A percentile compares a stretch with the other conserved stretches of the same genome.
Conservation (phyloP, 331 rosid species). For the Quercus phellos region DNA sequence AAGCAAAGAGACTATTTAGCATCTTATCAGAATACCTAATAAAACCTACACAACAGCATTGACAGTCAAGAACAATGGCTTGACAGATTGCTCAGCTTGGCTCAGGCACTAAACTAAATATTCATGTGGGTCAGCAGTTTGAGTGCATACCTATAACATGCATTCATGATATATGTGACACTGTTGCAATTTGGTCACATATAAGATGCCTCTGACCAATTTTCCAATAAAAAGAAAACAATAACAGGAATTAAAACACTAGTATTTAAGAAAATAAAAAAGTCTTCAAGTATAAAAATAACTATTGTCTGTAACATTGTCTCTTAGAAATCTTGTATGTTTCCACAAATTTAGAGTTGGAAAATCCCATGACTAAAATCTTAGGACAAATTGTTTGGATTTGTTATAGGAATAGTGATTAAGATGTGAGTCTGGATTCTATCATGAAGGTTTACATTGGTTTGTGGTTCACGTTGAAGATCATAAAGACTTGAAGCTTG, state of each 20-base stretch:
- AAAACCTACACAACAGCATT: background rate
- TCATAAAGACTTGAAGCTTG: no score
- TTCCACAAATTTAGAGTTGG: no score
- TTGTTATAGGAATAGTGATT: no score
- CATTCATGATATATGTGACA: background rate
- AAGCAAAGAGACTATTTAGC: background rate
- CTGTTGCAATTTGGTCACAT: background rate
- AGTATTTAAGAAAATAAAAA: background rate
- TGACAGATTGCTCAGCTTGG: background rate
- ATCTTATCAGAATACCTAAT: background rate
- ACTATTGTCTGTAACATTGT: background rate
- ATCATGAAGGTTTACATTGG: no score
- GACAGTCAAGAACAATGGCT: background rate
- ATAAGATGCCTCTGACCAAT: background rate
- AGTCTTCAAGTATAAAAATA: background rate
- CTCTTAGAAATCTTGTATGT: background rate
- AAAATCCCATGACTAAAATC: no score
- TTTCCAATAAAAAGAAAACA: no score
- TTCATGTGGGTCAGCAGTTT: background rate
- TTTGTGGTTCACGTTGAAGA: no score
- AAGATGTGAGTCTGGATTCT: no score
- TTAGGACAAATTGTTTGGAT: no score
- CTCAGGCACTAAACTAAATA: background rate
- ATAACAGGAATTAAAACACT: background rate
- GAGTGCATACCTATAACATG: background rate